These are phyloP conservation scores for Adenanthera pavonina DNA, from an alignment of 306 rosid species.

Conservation along the genomic window DNA sequence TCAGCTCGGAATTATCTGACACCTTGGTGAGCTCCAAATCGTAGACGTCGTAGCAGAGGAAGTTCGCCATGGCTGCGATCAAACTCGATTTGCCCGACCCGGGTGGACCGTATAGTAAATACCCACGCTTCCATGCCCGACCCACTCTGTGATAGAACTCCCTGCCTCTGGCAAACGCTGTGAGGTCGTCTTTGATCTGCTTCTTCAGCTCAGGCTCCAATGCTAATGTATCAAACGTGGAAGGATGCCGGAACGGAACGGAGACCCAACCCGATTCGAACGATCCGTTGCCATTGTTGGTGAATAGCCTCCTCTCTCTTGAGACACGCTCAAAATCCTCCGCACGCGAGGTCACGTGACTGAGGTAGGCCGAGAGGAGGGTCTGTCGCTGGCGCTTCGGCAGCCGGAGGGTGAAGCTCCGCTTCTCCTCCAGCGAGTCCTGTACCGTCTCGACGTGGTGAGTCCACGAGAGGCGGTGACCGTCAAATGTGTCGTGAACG, in stretches of 20 bases:
- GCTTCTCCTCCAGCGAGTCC: constrained; percentile 81
- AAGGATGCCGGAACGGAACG: constrained; percentile 88
- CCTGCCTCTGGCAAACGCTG: constrained; percentile 64
- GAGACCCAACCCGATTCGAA: constrained; percentile 90
- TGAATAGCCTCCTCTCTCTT: constrained; percentile 77
- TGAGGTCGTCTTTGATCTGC: constrained; percentile 68
- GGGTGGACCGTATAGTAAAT: constrained; percentile 81
- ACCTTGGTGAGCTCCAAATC: constrained; percentile 87
- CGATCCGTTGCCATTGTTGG: constrained; percentile 72
- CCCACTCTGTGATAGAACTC: constrained; percentile 82
- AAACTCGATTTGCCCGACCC: constrained; percentile 91
- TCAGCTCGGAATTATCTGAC: constrained; percentile 78
- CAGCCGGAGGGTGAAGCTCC: constrained; percentile 77
- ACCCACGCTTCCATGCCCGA: constrained; percentile 92
- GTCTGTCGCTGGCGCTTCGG: constrained; percentile 77
- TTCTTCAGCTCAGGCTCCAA: constrained; percentile 70
- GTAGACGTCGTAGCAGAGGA: constrained; percentile 84
- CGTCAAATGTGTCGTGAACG: constrained; percentile 61
- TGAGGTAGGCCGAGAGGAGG: constrained; percentile 66
- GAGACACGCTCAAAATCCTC: constrained; percentile 81
- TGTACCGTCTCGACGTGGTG: constrained; percentile 85
- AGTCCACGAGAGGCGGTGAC: constrained; percentile 70
- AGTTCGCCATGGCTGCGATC: constrained; percentile 89
- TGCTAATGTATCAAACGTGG: constrained; percentile 78
- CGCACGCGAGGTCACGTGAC: constrained; percentile 66